phyloP scores from a whole-genome alignment of 768 basidiomycete species.

The Pulveroboletus sp. region DNA sequence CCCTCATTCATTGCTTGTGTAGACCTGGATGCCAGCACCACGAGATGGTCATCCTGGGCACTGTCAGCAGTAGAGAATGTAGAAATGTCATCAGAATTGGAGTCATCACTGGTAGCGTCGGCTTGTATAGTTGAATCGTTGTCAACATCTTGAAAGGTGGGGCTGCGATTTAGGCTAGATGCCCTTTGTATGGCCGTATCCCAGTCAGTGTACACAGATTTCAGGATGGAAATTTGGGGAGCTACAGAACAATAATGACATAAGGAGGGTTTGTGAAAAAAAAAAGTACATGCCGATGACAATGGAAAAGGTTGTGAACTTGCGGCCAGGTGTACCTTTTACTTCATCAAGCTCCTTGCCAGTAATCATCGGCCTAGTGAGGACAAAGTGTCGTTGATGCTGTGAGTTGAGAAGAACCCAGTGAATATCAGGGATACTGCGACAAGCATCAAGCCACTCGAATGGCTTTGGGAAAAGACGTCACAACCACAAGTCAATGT shows the following conservation, averaged over 20 bases:
- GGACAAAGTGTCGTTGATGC: neutral
- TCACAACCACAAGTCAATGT: neutral
- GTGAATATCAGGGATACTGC: neutral
- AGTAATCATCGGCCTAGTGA: neutral
- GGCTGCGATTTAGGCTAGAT: neutral
- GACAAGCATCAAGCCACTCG: neutral
- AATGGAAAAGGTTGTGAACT: neutral
- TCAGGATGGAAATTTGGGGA: neutral
- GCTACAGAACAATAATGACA: neutral
- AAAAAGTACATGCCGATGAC: neutral
- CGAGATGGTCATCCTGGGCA: too few species aligned
- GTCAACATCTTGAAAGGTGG: neutral
- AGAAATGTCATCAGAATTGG: too few species aligned
- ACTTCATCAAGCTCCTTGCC: constrained; percentile 2
- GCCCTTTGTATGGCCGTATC: neutral
- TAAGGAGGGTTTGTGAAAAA: neutral
- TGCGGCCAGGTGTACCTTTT: neutral
- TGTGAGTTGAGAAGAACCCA: constrained; percentile 1
- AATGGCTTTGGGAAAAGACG: constrained; percentile 2
- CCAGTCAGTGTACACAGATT: neutral
- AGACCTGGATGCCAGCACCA: too few species aligned
- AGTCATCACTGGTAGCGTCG: neutral
- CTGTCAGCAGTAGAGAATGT: too few species aligned
- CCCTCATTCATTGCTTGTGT: too few species aligned
- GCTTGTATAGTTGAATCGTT: neutral